A percentile compares a stretch with the other conserved stretches of the same genome.
Conservation (phyloP, 2,329 filamentous ascomycete species). For the Xylariaceae sp. region DNA sequence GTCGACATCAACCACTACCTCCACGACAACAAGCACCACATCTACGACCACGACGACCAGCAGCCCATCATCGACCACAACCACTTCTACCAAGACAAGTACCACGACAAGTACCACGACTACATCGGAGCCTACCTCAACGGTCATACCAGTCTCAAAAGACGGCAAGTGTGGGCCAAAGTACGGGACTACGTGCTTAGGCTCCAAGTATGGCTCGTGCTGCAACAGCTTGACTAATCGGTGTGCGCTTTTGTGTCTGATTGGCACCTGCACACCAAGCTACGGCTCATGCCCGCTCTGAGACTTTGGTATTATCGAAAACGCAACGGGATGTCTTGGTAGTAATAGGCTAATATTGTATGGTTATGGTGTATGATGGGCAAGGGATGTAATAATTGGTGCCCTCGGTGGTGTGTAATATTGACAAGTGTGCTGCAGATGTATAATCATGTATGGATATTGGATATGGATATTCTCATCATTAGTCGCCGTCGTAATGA, state of each 20-base stretch:
- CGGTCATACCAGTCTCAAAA: slow-evolving; percentile 15
- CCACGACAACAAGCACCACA: slow-evolving; percentile 3
- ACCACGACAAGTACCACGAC: slow-evolving; percentile 19
- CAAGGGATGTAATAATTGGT: not conserved
- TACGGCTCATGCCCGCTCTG: slow-evolving; percentile 18
- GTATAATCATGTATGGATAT: not conserved
- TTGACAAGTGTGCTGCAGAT: not conserved
- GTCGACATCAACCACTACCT: not conserved
- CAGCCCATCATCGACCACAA: slow-evolving; percentile 17
- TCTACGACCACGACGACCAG: slow-evolving; percentile 10
- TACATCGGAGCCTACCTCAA: slow-evolving; percentile 18
- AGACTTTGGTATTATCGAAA: not conserved
- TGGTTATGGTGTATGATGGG: not conserved
- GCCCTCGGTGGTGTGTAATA: not conserved
- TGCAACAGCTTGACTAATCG: slow-evolving; percentile 16
- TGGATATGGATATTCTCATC: not conserved
- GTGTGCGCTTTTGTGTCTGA: slow-evolving; percentile 21
- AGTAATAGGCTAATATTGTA: too few relatives aligned
- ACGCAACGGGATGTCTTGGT: too few relatives aligned
- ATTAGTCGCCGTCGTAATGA: not conserved
- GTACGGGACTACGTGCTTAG: slow-evolving; percentile 20
- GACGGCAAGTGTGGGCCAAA: slow-evolving; percentile 23
- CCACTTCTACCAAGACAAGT: slow-evolving; percentile 16
- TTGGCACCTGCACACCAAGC: slow-evolving; percentile 18
- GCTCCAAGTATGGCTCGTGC: slow-evolving; percentile 20